phyloP scores from a whole-genome alignment of 1,139 yeast genomes.

The Sugiyamaella paludigena region DNA sequence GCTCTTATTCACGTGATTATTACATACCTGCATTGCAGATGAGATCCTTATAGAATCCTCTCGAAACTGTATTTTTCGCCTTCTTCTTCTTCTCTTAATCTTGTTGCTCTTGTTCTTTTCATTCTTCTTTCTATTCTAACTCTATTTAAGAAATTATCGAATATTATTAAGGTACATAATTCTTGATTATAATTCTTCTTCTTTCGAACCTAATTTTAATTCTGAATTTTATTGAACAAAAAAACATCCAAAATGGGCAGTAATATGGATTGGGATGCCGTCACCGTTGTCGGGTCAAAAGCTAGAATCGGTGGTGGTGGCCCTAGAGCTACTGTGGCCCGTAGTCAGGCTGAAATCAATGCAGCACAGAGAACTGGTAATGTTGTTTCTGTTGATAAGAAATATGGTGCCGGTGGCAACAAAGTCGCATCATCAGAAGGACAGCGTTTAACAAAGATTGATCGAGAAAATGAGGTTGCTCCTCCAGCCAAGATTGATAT shows the following conservation, averaged over 20 bases:
- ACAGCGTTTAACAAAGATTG: constrained; percentile 89
- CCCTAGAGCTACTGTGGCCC: constrained; percentile 83
- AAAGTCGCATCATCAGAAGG: constrained; percentile 80
- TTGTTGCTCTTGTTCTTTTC: no score
- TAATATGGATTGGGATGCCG: constrained; percentile 75
- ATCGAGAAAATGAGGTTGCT: constrained; percentile 89
- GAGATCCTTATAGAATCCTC: no score
- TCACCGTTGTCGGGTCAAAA: constrained; percentile 81
- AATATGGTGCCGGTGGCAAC: constrained; percentile 68
- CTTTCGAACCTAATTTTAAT: no score
- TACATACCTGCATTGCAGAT: no score
- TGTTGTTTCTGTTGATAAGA: constrained; percentile 89
- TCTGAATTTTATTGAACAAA: neutral
- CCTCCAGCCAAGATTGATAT: constrained; percentile 86
- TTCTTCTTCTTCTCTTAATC: no score
- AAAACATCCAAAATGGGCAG: constrained; percentile 10
- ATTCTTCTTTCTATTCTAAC: no score
- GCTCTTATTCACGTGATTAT: no score
- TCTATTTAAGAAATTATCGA: no score
- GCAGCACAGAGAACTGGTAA: constrained; percentile 92
- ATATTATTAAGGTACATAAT: no score
- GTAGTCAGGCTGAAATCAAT: constrained; percentile 72
- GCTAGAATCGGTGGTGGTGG: constrained; percentile 88
- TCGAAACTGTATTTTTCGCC: no score
- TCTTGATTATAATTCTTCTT: no score